Conservation (phyloP, 2,329 filamentous ascomycete species). For the Aspergillus spinulosporus region DNA sequence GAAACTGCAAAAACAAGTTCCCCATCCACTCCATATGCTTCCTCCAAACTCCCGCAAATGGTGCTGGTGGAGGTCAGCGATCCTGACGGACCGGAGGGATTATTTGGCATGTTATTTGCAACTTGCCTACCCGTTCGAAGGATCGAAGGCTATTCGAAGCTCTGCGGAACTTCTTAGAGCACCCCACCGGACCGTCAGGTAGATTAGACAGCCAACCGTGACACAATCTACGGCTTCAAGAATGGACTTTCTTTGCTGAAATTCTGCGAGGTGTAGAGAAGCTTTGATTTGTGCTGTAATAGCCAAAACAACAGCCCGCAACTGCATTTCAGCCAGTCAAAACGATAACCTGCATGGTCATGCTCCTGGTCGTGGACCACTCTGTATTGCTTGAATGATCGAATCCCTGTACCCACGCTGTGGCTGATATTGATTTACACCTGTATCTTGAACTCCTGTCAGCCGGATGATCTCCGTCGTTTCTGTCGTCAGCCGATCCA, state of each 20-base stretch:
- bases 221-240: neutral
- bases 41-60: neutral
- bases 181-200: neutral
- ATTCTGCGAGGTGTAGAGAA: neutral
- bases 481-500: neutral
- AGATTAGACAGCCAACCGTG: neutral
- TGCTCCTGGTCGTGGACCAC: conserved; percentile 3
- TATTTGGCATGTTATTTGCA: too few relatives aligned
- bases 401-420: conserved; percentile 15
- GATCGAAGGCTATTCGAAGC: neutral
- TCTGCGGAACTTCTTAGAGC: neutral
- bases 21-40: neutral
- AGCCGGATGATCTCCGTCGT: neutral
- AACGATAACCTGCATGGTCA: conserved; percentile 11
- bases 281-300: conserved; percentile 2
- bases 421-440: conserved; percentile 17
- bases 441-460: neutral
- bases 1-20: neutral
- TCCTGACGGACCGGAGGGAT: neutral
- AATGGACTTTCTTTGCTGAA: neutral
- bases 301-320: conserved; percentile 17
- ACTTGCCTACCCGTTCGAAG: neutral
- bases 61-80: conserved; percentile 8
- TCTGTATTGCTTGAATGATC: conserved; percentile 8
- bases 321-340: conserved; percentile 12